Base-by-base conservation (phyloP, 768 basidiomycete species). In the Lentinus brumalis region DNA sequence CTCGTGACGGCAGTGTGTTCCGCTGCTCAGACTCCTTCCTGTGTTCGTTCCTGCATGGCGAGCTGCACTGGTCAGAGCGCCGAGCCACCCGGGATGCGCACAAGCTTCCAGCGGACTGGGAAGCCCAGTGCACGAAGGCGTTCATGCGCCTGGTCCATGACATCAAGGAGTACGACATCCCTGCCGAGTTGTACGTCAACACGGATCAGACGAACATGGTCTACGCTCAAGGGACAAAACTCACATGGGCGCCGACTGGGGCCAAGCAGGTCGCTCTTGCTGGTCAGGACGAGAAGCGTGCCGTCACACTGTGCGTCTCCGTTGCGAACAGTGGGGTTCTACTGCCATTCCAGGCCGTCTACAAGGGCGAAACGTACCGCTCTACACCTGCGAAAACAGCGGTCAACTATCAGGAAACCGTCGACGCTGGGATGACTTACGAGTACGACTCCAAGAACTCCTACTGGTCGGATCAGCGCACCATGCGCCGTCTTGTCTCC, bases 261-360 rank as follows among this genome's bases (percentile, higher is more conserved):
- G 60, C 67, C 0, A 74, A 75, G 56, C 80, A 81, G 55, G 75
- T 81, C 2, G 47, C 66, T 0, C 57, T 69, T 2, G 47, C 73
- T 3, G 78, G 80, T 0, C 32, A 56, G 11, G 78, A 79, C 1
- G 78, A 80, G 57, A 81, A 81, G 61, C 67, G 72, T 0, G 79
- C 80, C 16, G 75, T 79, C 51, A 80, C 78, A 0, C 31, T 80
- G 0, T 44, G 78, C 12, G 70, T 75, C 9, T 70, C 71, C 0
- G 59, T 78, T 14, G 69, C 77, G 0, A 61, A 45, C 8, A 60
- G 65, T 47, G 77, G 79, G 0, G 53, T 50, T 0, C 41, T 75
- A 10, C 69, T 81, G 5, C 78, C 76, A 9, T 69, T 78, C 39
- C 79, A 81, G 57, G 69, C 72, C 0, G 73, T 81, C n/a, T 78